Percentiles rank a stretch among this genome's conserved stretches.
These are phyloP conservation scores for Plasmodium blacklocki DNA, from an alignment of 169 alveolate genomes.

Conservation along the genomic window DNA sequence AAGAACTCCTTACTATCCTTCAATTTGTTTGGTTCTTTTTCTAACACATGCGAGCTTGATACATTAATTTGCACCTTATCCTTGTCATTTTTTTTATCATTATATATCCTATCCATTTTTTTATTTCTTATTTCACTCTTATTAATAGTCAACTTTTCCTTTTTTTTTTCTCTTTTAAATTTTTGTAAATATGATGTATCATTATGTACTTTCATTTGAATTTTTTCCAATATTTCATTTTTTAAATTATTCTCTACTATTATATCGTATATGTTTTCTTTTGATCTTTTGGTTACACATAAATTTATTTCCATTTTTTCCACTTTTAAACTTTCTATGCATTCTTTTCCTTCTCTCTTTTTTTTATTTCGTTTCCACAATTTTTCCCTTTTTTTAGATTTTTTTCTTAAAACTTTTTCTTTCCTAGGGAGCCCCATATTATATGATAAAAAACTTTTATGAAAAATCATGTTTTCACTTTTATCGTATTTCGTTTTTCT, in stretches of 20 bases:
- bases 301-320: neutral
- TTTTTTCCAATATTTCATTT: constrained; percentile 5
- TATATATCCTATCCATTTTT: no score
- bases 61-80: no score
- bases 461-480: neutral
- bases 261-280: neutral
- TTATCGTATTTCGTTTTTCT: neutral
- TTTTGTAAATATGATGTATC: neutral
- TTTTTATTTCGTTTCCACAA: neutral
- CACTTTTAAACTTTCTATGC: neutral
- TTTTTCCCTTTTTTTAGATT: neutral
- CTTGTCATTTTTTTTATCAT: no score
- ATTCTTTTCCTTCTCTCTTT: neutral
- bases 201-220: constrained; percentile 3
- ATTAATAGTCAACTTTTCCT: neutral
- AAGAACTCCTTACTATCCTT: no score
- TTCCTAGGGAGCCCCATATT: neutral
- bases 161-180: neutral
- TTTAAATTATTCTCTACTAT: constrained; percentile 15
- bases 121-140: neutral
- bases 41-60: no score
- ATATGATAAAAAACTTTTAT: neutral
- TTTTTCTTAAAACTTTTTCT: neutral
- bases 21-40: no score
- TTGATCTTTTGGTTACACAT: neutral